Base-by-base conservation (phyloP, 768 basidiomycete species). In the Pleurotus salmoneostramineus region DNA sequence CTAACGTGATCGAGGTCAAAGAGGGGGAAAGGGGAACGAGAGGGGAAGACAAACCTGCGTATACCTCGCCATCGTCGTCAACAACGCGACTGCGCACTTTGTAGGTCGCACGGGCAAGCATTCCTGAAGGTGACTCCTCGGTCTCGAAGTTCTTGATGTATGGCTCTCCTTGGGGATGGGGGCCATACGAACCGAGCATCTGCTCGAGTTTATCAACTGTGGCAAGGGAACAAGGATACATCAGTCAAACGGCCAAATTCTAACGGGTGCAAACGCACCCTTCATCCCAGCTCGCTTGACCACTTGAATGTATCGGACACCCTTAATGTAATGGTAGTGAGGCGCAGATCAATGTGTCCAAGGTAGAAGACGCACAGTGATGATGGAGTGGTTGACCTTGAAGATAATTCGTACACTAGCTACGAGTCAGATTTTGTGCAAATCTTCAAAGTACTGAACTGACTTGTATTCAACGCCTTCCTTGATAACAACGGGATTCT, bases 161-260 rank as follows among this genome's bases (percentile, higher is more conserved):
- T 4, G 89, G 68, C 27, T 86, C 77, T 35, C 81, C 84, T 2
- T 76, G 63, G n/a, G 85, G 76, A 57, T 79, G 74, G 14, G 93
- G 91, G 2, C 92, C 90, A 69, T 94, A 97, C 3, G 93, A 95
- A 14, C 96, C 96, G 17, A 98, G 81, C 96, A 98, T 98, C 64
- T 89, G 83, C 68, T 95, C 93, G 65, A 92, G 69, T 71, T 89
- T 96, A 72, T 96, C 96, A 65, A 96, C 95, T 95, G 66, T 8
- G 31, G 56, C 21, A 27, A 27, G 21, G 1, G 21, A 27, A 27
- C 21, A 35, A 15, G 57, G 5, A 14, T 42, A 35, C 56, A 58
- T 33, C 52, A 56, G 47, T 40, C n/a, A 10, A 40, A 10, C 37
- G 1, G 37, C 54, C 17, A 46, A 55, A 42, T 27, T 52, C 51